Conservation (phyloP, 371 early-diverging fungal genomes). For the Syncephalastrum racemosum region DNA sequence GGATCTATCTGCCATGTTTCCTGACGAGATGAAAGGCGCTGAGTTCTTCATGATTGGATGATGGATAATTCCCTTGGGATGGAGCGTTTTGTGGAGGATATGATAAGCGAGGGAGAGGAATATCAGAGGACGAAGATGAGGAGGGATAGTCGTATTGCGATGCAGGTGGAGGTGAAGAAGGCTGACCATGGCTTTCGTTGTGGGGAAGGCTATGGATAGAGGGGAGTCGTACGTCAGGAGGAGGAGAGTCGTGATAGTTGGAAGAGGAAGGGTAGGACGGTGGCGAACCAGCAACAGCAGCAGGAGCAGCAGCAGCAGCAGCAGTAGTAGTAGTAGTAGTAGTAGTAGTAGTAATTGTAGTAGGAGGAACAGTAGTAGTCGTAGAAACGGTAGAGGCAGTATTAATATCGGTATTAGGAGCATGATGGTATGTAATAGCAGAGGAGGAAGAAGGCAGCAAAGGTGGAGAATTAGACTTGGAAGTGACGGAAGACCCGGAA, state of each 20-base stretch:
- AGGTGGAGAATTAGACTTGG: conserved; percentile 19
- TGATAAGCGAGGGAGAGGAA: conserved; percentile 1
- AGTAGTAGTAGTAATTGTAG: conserved; percentile 2
- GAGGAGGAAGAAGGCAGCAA: conserved; percentile 19
- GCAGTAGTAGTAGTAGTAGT: conserved; percentile 6
- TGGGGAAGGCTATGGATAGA: conserved; percentile 38
- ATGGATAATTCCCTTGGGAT: no score
- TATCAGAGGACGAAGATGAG: conserved; percentile 9
- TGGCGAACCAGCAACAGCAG: not conserved
- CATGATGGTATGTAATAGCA: conserved; percentile 12
- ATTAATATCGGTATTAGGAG: conserved; percentile 11
- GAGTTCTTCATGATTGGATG: conserved; percentile 9
- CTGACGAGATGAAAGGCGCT: conserved; percentile 21
- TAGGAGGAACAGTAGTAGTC: not conserved
- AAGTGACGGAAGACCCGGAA: conserved; percentile 9
- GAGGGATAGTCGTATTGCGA: conserved; percentile 7
- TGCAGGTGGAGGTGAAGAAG: conserved; percentile 9
- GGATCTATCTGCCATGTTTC: conserved; percentile 26
- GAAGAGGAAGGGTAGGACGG: conserved; percentile 2
- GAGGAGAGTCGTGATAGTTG: conserved; percentile 3
- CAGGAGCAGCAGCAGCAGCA: conserved; percentile 1
- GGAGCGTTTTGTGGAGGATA: not conserved
- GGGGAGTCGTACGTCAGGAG: conserved; percentile 28
- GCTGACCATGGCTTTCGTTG: conserved; percentile 11
- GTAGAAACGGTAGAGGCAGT: not conserved